Percentiles rank a stretch among this genome's conserved stretches.
These are phyloP conservation scores for Cyclocybe cylindracea DNA, from an alignment of 768 basidiomycete genomes.

Conservation along the genomic window DNA sequence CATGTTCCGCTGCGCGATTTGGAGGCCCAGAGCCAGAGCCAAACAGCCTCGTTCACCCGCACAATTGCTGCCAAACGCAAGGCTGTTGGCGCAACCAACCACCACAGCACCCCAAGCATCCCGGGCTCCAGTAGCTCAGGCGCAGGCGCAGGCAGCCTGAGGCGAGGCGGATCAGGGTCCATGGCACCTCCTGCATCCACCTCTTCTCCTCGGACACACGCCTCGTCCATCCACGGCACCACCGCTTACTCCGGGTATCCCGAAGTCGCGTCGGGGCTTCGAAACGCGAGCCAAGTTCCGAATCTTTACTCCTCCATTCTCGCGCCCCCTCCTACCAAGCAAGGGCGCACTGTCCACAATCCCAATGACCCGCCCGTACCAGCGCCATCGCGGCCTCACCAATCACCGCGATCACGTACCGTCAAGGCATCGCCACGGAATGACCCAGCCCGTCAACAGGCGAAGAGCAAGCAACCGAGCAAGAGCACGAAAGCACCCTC, in stretches of 20 bases:
- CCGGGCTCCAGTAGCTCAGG: constrained; percentile 41
- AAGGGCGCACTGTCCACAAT: constrained; percentile 79
- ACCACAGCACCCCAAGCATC: constrained; percentile 53
- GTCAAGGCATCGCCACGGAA: constrained; percentile 42
- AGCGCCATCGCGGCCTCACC: constrained; percentile 46
- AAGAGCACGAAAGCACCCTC: constrained; percentile 30
- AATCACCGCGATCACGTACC: constrained; percentile 44
- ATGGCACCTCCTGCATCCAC: constrained; percentile 47
- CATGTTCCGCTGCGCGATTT: constrained; percentile 69
- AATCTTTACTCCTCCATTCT: constrained; percentile 76
- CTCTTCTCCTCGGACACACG: constrained; percentile 45
- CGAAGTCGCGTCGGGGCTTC: constrained; percentile 33
- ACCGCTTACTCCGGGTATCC: constrained; percentile 30
- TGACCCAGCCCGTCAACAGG: constrained; percentile 49
- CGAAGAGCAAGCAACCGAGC: constrained; percentile 36
- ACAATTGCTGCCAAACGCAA: constrained; percentile 63
- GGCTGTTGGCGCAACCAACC: constrained; percentile 41
- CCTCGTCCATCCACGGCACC: constrained; percentile 35
- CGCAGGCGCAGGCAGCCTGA: constrained; percentile 28
- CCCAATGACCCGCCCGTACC: constrained; percentile 67
- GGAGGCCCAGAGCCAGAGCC: constrained; percentile 58
- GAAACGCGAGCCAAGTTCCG: constrained; percentile 42
- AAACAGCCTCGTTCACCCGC: constrained; percentile 45
- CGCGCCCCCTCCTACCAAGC: constrained; percentile 74
- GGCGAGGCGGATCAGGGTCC: constrained; percentile 41